These are phyloP conservation scores for Trypanosoma rangeli DNA, from an alignment of 208 protist species.

Conservation along the genomic window DNA sequence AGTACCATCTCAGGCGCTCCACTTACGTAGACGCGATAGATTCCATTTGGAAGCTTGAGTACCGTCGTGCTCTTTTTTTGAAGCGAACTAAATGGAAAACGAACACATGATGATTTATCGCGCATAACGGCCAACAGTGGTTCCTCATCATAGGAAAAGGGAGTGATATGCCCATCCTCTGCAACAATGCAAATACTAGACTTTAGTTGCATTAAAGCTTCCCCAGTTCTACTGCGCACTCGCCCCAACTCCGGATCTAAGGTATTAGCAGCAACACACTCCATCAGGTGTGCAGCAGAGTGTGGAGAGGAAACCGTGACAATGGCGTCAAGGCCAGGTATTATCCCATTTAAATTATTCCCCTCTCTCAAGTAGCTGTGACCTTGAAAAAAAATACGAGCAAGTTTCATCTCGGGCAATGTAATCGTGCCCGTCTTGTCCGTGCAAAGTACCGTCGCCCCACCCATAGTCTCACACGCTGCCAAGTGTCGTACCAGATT, in stretches of 20 bases:
- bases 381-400: constrained; percentile 48
- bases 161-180: constrained; percentile 12
- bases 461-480: constrained; percentile 97
- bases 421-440: constrained; percentile 97
- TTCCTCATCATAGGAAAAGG: constrained; percentile 18
- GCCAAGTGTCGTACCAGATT: constrained; percentile 95
- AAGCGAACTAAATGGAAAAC: constrained; percentile 75
- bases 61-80: constrained; percentile 68
- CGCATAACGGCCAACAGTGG: constrained; percentile 41
- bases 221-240: constrained; percentile 67
- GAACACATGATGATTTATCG: constrained; percentile 42
- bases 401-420: constrained; percentile 89
- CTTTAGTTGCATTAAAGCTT: constrained; percentile 56
- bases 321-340: background rate
- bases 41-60: constrained; percentile 27
- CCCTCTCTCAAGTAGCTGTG: background rate
- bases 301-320: constrained; percentile 28
- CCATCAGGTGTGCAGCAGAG: constrained; percentile 45
- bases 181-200: constrained; percentile 15
- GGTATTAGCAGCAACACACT: constrained; percentile 63
- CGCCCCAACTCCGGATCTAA: constrained; percentile 59
- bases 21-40: constrained; percentile 45
- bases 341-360: background rate
- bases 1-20: constrained; percentile 78
- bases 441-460: constrained; percentile 92